Base-by-base conservation (phyloP, 768 basidiomycete genomes). In the Leccinum longicurvipes region DNA sequence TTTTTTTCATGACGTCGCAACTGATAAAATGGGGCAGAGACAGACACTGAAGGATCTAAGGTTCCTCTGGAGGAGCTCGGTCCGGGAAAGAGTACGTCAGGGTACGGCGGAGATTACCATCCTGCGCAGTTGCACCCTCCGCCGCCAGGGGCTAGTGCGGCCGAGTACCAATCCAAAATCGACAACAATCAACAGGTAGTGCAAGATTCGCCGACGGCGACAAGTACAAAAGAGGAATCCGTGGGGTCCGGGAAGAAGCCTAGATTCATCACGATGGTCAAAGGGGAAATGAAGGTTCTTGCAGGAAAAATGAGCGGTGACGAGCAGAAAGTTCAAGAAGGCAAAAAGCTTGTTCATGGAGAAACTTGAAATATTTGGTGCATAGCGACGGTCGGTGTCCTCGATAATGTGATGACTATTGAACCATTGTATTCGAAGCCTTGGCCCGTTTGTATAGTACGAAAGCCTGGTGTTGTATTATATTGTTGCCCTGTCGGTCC, bases 271-370 rank as follows among this genome's bases (percentile, higher is more conserved):
- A 57, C 63, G 11, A 60, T 67, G 60, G 57, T 73, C 0, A 73
- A 65, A 50, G 72, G 73, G 1, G 72, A 73, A 56, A 73, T 70
- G 54, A 73, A 67, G 54, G 58, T 73, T 23, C 47, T 73, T 6
- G 65, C 64, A 17, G 72, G 72, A 24, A 67, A 65, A 46, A 50
- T 73, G 56, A 65, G 65, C 2, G 53, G 71, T 10, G 64, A 74
- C 10, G 65, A 63, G 2, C 58, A 55, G 8, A 67, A 70, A 39
- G 59, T 73, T 4, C 67, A 66, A 31, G 61, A 65, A 47, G 72
- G 73, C 4, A 67, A 55, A 50, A 60, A 51, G 50, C 54, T 72
- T 8, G 24, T 73, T 15, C 70, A 71, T 6, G 65, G 61, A 14
- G 56, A 60, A 25, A 46, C 45, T 32, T 71, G 55, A 69, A 55